These are phyloP conservation scores for Diacronema lutheri DNA, from an alignment of 78 protist genomes.

Conservation along the genomic window DNA sequence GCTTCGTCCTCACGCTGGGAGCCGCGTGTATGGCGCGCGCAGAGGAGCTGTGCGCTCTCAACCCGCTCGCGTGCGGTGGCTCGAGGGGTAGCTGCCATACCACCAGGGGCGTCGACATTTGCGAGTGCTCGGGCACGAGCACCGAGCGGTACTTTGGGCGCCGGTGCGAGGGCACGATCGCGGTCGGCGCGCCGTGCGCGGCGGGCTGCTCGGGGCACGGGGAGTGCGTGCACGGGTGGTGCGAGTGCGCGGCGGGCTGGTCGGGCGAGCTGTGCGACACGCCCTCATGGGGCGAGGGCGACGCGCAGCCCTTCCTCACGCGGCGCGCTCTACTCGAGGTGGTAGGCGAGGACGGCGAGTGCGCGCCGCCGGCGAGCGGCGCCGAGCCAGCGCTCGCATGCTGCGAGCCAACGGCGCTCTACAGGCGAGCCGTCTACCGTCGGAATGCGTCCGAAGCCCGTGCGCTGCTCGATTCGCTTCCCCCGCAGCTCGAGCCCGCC, in stretches of 20 bases:
- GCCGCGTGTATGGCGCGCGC: too few species aligned
- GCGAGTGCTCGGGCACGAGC: background rate
- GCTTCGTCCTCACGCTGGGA: too few species aligned
- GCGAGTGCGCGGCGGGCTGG: constrained; percentile 5
- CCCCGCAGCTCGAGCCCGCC: background rate
- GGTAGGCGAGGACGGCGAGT: too few species aligned
- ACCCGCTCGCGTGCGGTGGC: too few species aligned
- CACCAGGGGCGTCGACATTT: background rate
- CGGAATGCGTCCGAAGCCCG: background rate
- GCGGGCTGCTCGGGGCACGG: background rate
- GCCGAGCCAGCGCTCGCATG: background rate
- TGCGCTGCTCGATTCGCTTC: background rate
- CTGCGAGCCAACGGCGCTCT: background rate
- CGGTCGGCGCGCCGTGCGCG: background rate
- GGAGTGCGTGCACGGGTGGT: background rate
- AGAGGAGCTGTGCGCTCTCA: too few species aligned
- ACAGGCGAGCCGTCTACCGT: background rate
- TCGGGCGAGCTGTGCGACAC: background rate
- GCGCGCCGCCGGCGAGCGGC: background rate
- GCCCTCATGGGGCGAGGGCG: too few species aligned
- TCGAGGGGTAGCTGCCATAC: background rate
- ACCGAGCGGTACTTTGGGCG: background rate
- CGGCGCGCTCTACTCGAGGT: background rate
- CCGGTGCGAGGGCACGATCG: background rate
- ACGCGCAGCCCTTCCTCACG: background rate